These are phyloP conservation scores for Volvariella volvacea DNA, from an alignment of 1,284 basidiomycete genomes.

Conservation along the genomic window DNA sequence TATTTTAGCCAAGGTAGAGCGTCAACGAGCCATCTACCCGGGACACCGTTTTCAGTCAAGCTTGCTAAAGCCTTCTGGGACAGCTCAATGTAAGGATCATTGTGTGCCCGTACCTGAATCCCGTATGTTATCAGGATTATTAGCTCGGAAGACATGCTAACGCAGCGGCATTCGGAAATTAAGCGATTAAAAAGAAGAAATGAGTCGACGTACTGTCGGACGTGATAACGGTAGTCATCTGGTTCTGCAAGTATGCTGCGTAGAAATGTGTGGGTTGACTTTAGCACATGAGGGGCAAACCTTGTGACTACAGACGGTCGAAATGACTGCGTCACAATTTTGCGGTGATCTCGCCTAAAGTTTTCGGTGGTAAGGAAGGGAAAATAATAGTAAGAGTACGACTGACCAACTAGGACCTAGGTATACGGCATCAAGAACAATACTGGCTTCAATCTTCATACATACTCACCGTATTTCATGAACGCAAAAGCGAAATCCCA, in stretches of 20 bases:
- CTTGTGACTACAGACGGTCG: conserved; percentile 1
- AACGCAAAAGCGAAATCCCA: conserved; percentile 8
- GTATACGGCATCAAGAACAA: not conserved
- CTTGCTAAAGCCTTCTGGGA: conserved; percentile 7
- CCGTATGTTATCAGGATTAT: conserved; percentile 10
- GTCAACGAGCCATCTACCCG: conserved; percentile 12
- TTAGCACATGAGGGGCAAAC: conserved; percentile 9
- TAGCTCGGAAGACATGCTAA: conserved; percentile 18
- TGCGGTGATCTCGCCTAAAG: conserved; percentile 7
- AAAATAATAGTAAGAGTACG: not conserved
- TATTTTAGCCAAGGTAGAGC: conserved; percentile 20
- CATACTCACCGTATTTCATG: conserved; percentile 2
- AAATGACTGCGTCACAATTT: conserved; percentile 10
- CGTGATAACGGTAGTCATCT: conserved; percentile 17
- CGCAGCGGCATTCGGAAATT: not conserved
- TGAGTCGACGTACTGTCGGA: conserved; percentile 16
- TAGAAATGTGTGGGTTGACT: conserved; percentile 13
- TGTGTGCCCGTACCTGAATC: not conserved
- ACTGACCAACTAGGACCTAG: not conserved
- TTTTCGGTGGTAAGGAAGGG: not conserved
- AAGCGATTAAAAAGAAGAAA: not conserved
- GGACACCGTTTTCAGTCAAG: conserved; percentile 6
- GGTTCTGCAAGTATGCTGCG: conserved; percentile 17
- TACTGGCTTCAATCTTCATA: not conserved
- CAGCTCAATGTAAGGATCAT: conserved; percentile 11